phyloP scores from a whole-genome alignment of 2,329 filamentous ascomycete species.

The Stagonosporopsis rhizophila region DNA sequence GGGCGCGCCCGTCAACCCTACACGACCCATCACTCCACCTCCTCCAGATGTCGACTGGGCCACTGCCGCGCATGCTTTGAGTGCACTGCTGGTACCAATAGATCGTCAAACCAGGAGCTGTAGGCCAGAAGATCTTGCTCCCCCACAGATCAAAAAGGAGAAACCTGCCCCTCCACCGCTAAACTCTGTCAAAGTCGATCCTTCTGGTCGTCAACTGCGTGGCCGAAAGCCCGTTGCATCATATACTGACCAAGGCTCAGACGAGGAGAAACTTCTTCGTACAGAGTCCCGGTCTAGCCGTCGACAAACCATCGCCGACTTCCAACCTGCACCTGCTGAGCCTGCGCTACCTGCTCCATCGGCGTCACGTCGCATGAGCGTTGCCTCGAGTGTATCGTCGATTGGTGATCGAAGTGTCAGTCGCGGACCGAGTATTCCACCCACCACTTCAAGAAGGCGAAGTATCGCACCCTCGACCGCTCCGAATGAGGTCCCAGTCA shows the following conservation, averaged over 20 bases:
- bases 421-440: conserved; percentile 45
- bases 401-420: conserved; percentile 43
- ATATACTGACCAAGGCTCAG: conserved; percentile 60
- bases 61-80: conserved; percentile 81
- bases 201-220: conserved; percentile 68
- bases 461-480: conserved; percentile 32
- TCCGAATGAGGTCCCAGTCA: conserved; percentile 57
- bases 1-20: conserved; percentile 42
- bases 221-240: conserved; percentile 66
- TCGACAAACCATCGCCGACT: conserved; percentile 52
- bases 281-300: conserved; percentile 39
- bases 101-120: conserved; percentile 78
- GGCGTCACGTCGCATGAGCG: conserved; percentile 52
- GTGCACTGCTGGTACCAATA: conserved; percentile 79
- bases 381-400: conserved; percentile 54
- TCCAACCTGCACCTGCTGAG: conserved; percentile 36
- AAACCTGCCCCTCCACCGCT: conserved; percentile 44
- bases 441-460: conserved; percentile 48
- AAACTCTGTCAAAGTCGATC: conserved; percentile 51
- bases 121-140: conserved; percentile 76
- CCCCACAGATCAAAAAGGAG: conserved; percentile 65
- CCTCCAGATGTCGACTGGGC: conserved; percentile 86
- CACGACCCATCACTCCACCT: conserved; percentile 66
- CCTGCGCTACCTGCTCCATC: conserved; percentile 29
- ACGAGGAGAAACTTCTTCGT: conserved; percentile 41